Evolutionary conservation across 2,329 filamentous ascomycete genomes (phyloP).

Genomic region (Podosphaera aphanis): DNA sequence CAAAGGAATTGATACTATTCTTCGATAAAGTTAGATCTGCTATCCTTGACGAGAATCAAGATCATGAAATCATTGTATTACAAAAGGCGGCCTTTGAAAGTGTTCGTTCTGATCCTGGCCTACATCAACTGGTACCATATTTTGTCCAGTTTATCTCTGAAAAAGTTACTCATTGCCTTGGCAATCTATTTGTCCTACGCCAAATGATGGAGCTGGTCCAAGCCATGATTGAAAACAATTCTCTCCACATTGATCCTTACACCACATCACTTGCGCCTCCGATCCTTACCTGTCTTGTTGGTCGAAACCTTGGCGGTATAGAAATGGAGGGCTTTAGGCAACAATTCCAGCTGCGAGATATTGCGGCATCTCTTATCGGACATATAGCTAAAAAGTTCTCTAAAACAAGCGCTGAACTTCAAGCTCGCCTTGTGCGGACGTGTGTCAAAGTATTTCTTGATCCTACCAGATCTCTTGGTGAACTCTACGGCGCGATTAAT

Average conservation of each 20-base stretch:
- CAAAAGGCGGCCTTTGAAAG: slow-evolving; percentile 69
- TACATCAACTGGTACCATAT: slow-evolving; percentile 90
- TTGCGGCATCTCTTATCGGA: slow-evolving; percentile 61
- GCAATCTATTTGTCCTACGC: slow-evolving; percentile 67
- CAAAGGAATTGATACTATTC: slow-evolving; percentile 86
- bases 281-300: slow-evolving; percentile 75
- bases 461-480: slow-evolving; percentile 55
- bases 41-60: slow-evolving; percentile 66
- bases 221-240: slow-evolving; percentile 62
- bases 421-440: slow-evolving; percentile 73
- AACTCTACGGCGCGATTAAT: slow-evolving; percentile 72
- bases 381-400: slow-evolving; percentile 64
- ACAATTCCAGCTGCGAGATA: slow-evolving; percentile 62
- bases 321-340: slow-evolving; percentile 26
- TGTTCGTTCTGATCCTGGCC: slow-evolving; percentile 66
- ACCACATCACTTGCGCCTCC: slow-evolving; percentile 51
- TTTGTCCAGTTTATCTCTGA: slow-evolving; percentile 91
- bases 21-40: slow-evolving; percentile 88
- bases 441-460: slow-evolving; percentile 85
- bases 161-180: slow-evolving; percentile 81
- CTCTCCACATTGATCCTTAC: slow-evolving; percentile 46
- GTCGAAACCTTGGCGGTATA: slow-evolving; percentile 37
- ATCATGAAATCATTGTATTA: slow-evolving; percentile 48
- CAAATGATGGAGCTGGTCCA: slow-evolving; percentile 83
- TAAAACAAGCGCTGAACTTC: slow-evolving; percentile 56